Evolutionary conservation across 2,329 filamentous ascomycete genomes (phyloP).

Genomic region (Plectosphaerella cucumerina): DNA sequence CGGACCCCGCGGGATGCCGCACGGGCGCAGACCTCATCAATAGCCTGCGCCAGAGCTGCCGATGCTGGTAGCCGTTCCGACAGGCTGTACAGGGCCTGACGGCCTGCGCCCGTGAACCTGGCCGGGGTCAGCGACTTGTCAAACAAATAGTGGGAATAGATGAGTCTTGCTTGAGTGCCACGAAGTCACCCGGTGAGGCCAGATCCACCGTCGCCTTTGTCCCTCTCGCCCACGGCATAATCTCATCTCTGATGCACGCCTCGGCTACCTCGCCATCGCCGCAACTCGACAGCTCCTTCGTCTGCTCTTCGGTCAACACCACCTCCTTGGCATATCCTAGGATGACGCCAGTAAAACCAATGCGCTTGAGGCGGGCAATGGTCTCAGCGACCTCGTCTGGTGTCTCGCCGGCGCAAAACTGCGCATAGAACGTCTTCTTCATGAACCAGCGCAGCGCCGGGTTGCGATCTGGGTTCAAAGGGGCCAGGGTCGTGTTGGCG

Average conservation of each 20-base stretch:
- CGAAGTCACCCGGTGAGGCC: conserved; percentile 61
- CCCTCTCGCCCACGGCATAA: conserved; percentile 68
- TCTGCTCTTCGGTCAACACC: conserved; percentile 57
- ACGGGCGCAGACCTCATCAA: conserved; percentile 70
- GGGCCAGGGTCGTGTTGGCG: conserved; percentile 60
- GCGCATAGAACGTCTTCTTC: conserved; percentile 81
- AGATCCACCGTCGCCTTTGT: conserved; percentile 71
- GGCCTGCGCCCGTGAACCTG: conserved; percentile 78
- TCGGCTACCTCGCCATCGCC: conserved; percentile 44
- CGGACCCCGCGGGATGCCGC: conserved; percentile 66
- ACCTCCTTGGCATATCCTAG: conserved; percentile 82
- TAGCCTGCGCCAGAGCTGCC: conserved; percentile 60
- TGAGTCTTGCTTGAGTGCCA: conserved; percentile 55
- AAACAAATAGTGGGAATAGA: neutral
- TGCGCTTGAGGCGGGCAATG: conserved; percentile 59
- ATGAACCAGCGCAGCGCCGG: conserved; percentile 64
- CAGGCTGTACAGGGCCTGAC: conserved; percentile 64
- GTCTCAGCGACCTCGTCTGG: conserved; percentile 70
- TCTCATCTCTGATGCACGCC: conserved; percentile 51
- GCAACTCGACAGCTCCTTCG: conserved; percentile 34
- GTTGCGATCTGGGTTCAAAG: conserved; percentile 74
- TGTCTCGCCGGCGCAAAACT: conserved; percentile 85
- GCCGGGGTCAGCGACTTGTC: neutral
- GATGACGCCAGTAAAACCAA: conserved; percentile 81
- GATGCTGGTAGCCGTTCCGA: conserved; percentile 59